Evolutionary conservation across 2,329 filamentous ascomycete genomes (phyloP).

Genomic region (Aspergillus fischeri): DNA sequence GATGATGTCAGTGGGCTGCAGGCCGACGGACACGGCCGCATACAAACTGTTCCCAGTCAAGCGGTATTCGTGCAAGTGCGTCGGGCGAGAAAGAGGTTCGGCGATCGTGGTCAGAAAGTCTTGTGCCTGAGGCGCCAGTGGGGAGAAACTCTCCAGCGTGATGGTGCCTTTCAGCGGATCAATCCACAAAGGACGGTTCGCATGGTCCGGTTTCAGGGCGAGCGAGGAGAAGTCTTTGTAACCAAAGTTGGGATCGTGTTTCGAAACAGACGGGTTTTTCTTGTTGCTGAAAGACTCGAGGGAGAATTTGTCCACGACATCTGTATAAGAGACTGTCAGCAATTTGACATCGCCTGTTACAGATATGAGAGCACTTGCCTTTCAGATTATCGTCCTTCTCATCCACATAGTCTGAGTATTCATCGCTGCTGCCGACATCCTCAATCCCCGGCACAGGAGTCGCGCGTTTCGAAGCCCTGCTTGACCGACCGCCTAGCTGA

Average conservation of each 20-base stretch:
- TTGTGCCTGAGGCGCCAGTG: conserved; percentile 78
- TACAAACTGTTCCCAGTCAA: conserved; percentile 91
- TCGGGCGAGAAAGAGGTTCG: conserved; percentile 84
- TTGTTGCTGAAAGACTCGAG: conserved; percentile 49
- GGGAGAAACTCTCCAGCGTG: conserved; percentile 90
- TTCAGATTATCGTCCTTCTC: conserved; percentile 47
- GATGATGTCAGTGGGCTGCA: conserved; percentile 85
- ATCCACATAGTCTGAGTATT: conserved; percentile 53
- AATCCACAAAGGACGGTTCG: conserved; percentile 88
- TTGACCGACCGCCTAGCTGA: conserved; percentile 40
- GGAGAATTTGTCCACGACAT: conserved; percentile 52
- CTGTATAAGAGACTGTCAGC: conserved; percentile 26
- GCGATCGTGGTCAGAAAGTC: conserved; percentile 95
- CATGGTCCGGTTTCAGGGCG: conserved; percentile 79
- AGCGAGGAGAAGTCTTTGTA: conserved; percentile 78
- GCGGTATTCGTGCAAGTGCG: conserved; percentile 88
- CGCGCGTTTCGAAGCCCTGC: conserved; percentile 46
- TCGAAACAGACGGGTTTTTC: conserved; percentile 37
- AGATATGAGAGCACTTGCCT: conserved; percentile 27
- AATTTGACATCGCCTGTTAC: conserved; percentile 8
- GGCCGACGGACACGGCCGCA: conserved; percentile 90
- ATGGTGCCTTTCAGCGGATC: conserved; percentile 82
- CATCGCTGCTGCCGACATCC: conserved; percentile 52
- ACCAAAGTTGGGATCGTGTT: conserved; percentile 54
- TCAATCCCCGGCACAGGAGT: conserved; percentile 44